Conservation (phyloP, 208 protist species). For the Herpetomonas muscarum region DNA sequence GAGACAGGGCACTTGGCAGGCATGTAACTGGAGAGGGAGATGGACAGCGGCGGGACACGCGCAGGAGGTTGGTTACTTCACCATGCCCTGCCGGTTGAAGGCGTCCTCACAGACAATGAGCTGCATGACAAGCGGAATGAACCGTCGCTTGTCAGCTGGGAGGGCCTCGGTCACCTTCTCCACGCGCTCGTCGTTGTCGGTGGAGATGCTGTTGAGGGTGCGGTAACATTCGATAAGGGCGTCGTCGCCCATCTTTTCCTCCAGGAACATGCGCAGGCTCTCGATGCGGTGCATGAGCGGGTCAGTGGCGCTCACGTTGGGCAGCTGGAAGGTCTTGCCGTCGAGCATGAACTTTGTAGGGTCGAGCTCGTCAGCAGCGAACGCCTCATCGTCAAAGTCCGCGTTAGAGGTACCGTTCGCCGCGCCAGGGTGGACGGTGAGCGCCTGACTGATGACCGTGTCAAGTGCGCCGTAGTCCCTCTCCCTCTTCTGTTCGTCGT, state of each 20-base stretch:
- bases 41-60: too few relatives aligned
- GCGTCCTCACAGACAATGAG: constrained; percentile 84
- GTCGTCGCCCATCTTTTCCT: constrained; percentile 74
- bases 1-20: too few relatives aligned
- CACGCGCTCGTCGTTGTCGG: constrained; percentile 72
- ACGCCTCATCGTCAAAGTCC: constrained; percentile 74
- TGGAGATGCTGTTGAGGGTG: constrained; percentile 74
- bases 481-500: constrained; percentile 27
- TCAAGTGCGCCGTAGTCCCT: constrained; percentile 71
- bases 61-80: constrained; percentile 2
- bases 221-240: constrained; percentile 66
- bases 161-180: constrained; percentile 49
- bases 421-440: constrained; percentile 11
- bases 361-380: constrained; percentile 30
- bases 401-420: constrained; percentile 11
- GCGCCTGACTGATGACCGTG: constrained; percentile 59
- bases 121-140: constrained; percentile 78
- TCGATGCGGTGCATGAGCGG: constrained; percentile 90
- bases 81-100: constrained; percentile 64
- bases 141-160: constrained; percentile 63
- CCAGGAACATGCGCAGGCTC: constrained; percentile 84
- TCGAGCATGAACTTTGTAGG: constrained; percentile 78
- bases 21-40: too few relatives aligned
- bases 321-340: constrained; percentile 83
- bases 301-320: constrained; percentile 69